A percentile compares a stretch with the other conserved stretches of the same genome.
These are phyloP conservation scores for Paraconiothyrium brasiliense DNA, from an alignment of 2,329 filamentous ascomycete genomes.

Conservation along the genomic window DNA sequence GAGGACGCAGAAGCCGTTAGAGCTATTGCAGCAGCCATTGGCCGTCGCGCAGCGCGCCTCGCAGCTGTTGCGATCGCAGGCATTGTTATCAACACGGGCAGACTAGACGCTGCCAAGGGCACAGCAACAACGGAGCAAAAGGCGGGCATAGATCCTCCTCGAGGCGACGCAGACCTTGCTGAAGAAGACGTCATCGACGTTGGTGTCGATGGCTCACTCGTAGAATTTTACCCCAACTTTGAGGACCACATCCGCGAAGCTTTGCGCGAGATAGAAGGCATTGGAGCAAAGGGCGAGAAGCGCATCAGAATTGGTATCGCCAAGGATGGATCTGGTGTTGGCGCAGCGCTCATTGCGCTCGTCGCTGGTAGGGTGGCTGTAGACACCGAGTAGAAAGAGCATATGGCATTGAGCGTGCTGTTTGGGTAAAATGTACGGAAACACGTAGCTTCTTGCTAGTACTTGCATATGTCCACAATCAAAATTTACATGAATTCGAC, in stretches of 20 bases:
- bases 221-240: constrained; percentile 96
- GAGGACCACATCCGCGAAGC: constrained; percentile 87
- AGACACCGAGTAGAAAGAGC: constrained; percentile 8
- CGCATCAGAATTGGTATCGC: constrained; percentile 94
- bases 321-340: constrained; percentile 96
- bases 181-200: constrained; percentile 81
- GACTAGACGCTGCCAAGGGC: constrained; percentile 59
- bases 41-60: constrained; percentile 85
- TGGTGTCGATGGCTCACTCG: constrained; percentile 91
- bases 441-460: neutral
- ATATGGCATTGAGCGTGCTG: constrained; percentile 2
- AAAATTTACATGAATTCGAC: neutral
- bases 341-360: constrained; percentile 91
- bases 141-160: constrained; percentile 41
- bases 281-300: constrained; percentile 81
- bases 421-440: constrained; percentile 7
- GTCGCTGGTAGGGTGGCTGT: constrained; percentile 71
- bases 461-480: neutral
- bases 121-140: constrained; percentile 52
- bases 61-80: constrained; percentile 88
- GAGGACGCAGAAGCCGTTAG: constrained; percentile 92
- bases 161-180: constrained; percentile 48
- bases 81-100: constrained; percentile 81
- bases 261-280: constrained; percentile 76
- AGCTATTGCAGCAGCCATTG: constrained; percentile 81